A percentile compares a stretch with the other conserved stretches of the same genome.
Evolutionary conservation across 2,329 filamentous ascomycete species (phyloP).

Genomic region (Monosporascus sp.): DNA sequence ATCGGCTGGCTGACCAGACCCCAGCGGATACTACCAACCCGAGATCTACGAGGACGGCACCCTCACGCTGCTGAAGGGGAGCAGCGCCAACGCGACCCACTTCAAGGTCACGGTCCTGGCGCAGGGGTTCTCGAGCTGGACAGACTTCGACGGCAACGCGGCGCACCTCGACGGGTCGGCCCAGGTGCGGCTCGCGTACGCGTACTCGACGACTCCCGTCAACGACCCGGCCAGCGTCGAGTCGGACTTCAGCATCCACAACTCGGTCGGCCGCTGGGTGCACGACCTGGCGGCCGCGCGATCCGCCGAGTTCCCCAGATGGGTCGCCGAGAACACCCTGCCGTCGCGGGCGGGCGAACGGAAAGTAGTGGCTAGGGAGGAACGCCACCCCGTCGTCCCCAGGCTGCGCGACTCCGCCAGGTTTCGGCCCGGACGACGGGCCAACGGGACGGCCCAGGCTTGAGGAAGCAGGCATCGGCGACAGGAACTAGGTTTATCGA

Average conservation of each 20-base stretch:
- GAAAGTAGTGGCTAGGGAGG: background rate
- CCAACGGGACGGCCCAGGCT: background rate
- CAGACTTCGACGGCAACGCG: slow-evolving; percentile 33
- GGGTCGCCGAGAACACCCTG: slow-evolving; percentile 21
- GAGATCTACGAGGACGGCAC: slow-evolving; percentile 24
- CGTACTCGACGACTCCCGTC: slow-evolving; percentile 31
- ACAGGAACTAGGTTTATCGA: background rate
- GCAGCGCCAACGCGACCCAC: slow-evolving; percentile 28
- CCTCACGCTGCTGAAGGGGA: slow-evolving; percentile 31
- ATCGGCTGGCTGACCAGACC: background rate
- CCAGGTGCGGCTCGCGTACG: slow-evolving; percentile 35
- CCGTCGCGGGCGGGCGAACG: background rate
- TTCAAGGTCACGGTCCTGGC: slow-evolving; percentile 31
- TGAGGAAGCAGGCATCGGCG: background rate
- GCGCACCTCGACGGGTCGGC: slow-evolving; percentile 32
- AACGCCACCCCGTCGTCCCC: background rate
- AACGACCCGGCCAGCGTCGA: slow-evolving; percentile 31
- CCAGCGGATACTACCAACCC: slow-evolving; percentile 31
- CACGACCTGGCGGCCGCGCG: slow-evolving; percentile 30
- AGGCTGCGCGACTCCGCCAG: background rate
- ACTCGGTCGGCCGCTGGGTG: slow-evolving; percentile 35
- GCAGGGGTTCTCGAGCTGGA: slow-evolving; percentile 37
- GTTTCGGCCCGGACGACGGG: background rate
- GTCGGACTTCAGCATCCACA: slow-evolving; percentile 37
- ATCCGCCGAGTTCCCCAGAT: slow-evolving; percentile 28